A percentile compares a stretch with the other conserved stretches of the same genome.
These are phyloP conservation scores for Paramecium caudatum DNA, from an alignment of 73 alveolate species.

Conservation along the genomic window DNA sequence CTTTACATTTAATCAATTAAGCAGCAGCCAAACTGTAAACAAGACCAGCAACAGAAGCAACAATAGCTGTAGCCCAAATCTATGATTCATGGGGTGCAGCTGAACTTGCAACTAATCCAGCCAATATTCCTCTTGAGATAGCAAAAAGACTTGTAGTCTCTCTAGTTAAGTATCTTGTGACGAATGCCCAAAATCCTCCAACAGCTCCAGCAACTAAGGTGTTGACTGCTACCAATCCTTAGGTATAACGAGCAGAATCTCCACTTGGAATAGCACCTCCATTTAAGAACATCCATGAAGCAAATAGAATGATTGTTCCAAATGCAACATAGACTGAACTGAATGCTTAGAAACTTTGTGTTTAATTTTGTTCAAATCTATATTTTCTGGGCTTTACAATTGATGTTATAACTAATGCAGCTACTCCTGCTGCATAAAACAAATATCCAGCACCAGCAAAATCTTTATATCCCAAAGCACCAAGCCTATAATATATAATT, in stretches of 20 bases:
- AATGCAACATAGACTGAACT: conserved; percentile 44
- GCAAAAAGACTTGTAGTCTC: conserved; percentile 34
- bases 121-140: conserved; percentile 31
- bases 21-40: neutral
- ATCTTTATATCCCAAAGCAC: conserved; percentile 66
- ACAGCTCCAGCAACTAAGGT: conserved; percentile 55
- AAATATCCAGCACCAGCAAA: conserved; percentile 41
- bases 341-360: neutral
- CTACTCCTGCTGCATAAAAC: conserved; percentile 46
- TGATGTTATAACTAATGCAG: neutral
- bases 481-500: no score
- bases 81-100: conserved; percentile 36
- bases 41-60: conserved; percentile 36
- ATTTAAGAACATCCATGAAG: conserved; percentile 35
- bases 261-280: conserved; percentile 7
- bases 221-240: conserved; percentile 49
- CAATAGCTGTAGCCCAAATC: conserved; percentile 38
- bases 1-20: neutral
- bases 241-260: neutral
- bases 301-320: conserved; percentile 11
- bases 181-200: conserved; percentile 37
- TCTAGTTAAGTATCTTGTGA: conserved; percentile 29
- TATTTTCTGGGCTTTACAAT: conserved; percentile 44
- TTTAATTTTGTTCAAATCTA: conserved; percentile 40
- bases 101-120: conserved; percentile 31